Evolutionary conservation across 2,329 filamentous ascomycete species (phyloP).

Genomic region (Gremmenia infestans): DNA sequence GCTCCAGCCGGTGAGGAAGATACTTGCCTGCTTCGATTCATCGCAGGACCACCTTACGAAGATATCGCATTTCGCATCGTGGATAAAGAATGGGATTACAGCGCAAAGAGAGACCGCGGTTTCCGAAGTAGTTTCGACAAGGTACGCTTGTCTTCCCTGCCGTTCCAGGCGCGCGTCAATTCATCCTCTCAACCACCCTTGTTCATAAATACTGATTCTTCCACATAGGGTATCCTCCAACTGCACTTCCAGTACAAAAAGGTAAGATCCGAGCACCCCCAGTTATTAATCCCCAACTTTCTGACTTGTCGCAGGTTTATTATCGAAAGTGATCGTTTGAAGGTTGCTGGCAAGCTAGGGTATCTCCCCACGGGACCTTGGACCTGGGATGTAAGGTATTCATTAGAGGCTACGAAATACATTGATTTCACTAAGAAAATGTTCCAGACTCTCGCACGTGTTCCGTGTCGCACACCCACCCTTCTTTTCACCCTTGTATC

Average conservation of each 20-base stretch:
- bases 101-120: slow-evolving; percentile 86
- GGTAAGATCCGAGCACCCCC: slow-evolving; percentile 45
- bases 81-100: slow-evolving; percentile 99
- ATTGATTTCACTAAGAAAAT: slow-evolving; percentile 21
- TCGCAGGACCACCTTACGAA: slow-evolving; percentile 91
- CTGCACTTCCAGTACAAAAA: slow-evolving; percentile 99
- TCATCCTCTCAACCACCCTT: slow-evolving; percentile 7
- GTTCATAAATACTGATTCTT: slow-evolving; percentile 29
- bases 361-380: background rate
- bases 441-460: slow-evolving; percentile 20
- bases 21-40: slow-evolving; percentile 93
- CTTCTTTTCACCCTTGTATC: slow-evolving; percentile 13
- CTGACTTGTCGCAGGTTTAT: slow-evolving; percentile 41
- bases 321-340: slow-evolving; percentile 45
- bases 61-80: slow-evolving; percentile 97
- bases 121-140: slow-evolving; percentile 98
- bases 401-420: slow-evolving; percentile 16
- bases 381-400: slow-evolving; percentile 20
- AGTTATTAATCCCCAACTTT: slow-evolving; percentile 7
- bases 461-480: slow-evolving; percentile 13
- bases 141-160: slow-evolving; percentile 48
- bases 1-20: slow-evolving; percentile 93
- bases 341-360: background rate
- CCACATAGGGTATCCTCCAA: slow-evolving; percentile 76
- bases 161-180: slow-evolving; percentile 5